Conservation (phyloP, 192 early-diverging fungal species). For the Funneliformis geosporum region DNA sequence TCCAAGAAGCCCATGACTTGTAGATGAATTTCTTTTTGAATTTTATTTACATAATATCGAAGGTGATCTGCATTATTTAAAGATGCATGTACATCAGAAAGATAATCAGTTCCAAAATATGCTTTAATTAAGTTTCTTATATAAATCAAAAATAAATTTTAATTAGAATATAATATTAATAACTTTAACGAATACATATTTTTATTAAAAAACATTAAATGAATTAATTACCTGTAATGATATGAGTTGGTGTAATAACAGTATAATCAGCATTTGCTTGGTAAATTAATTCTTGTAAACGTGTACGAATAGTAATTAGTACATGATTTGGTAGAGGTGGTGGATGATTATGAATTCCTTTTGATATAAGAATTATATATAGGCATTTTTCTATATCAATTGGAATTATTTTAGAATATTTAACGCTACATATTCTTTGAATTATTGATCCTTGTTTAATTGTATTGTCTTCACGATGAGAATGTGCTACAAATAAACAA, state of each 20-base stretch:
- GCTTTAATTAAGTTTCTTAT: slow-evolving; percentile 5
- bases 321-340: neutral
- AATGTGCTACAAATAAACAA: neutral
- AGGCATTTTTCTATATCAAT: neutral
- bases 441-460: neutral
- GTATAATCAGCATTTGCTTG: too few relatives aligned
- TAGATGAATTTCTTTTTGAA: slow-evolving; percentile 5
- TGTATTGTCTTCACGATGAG: neutral
- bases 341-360: neutral
- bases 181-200: too few relatives aligned
- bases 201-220: too few relatives aligned
- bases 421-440: neutral
- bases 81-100: neutral
- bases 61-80: neutral
- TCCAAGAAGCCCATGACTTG: neutral
- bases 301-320: too few relatives aligned
- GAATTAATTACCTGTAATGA: too few relatives aligned
- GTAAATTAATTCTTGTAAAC: too few relatives aligned
- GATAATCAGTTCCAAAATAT: neutral
- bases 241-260: too few relatives aligned
- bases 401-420: neutral
- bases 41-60: neutral
- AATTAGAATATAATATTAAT: too few relatives aligned
- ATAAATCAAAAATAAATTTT: neutral
- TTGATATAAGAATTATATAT: neutral